Conservation (phyloP, 2,329 filamentous ascomycete species). For the Aspergillus cejpii region DNA sequence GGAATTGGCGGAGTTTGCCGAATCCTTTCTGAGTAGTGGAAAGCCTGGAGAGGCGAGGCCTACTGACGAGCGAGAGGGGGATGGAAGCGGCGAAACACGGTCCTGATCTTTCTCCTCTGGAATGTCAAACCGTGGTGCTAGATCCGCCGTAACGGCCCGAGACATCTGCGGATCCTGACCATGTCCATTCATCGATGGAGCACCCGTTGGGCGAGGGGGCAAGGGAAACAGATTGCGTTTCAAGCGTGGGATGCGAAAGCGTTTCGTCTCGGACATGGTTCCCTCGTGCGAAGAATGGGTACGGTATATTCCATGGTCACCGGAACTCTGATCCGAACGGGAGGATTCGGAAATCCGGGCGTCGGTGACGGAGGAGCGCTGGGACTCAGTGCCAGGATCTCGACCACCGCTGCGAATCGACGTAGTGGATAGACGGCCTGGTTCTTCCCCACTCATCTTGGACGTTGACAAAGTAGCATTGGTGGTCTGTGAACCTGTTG, state of each 20-base stretch:
- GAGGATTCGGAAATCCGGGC: constrained; percentile 77
- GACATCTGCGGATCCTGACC: constrained; percentile 13
- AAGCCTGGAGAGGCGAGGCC: constrained; percentile 44
- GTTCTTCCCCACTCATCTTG: constrained; percentile 57
- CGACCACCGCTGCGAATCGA: constrained; percentile 47
- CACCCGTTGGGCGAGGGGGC: constrained; percentile 58
- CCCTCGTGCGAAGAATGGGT: constrained; percentile 59
- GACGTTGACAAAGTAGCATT: constrained; percentile 30
- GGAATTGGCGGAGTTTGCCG: constrained; percentile 61
- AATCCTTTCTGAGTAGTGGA: constrained; percentile 53
- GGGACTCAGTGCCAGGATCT: constrained; percentile 56
- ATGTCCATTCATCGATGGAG: constrained; percentile 11
- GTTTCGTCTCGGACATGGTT: constrained; percentile 58
- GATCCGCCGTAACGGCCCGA: constrained; percentile 18
- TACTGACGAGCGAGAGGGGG: constrained; percentile 49
- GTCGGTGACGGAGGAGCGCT: constrained; percentile 56
- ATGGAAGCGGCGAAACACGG: constrained; percentile 39
- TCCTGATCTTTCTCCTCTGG: constrained; percentile 28
- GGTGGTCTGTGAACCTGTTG: constrained; percentile 25
- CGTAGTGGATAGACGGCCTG: constrained; percentile 45
- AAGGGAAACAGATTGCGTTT: constrained; percentile 80
- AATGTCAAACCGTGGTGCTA: constrained; percentile 17
- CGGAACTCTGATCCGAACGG: constrained; percentile 76
- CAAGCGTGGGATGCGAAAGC: constrained; percentile 74
- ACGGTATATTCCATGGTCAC: constrained; percentile 56